Base-by-base conservation (phyloP, 495 filamentous ascomycete species). In the Penicillium egyptiacum region DNA sequence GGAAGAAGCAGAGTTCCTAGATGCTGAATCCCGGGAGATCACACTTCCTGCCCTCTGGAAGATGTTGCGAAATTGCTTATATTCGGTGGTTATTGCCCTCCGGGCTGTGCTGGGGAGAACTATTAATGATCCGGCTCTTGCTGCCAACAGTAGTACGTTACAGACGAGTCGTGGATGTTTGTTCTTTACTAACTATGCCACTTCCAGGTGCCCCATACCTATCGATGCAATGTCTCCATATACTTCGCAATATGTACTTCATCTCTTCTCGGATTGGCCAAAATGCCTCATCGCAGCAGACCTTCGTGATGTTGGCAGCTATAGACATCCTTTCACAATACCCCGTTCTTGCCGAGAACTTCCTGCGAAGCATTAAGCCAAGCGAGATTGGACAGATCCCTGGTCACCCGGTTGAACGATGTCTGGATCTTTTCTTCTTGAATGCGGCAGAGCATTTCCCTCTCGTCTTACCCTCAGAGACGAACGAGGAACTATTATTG, bases 391-490 rank as follows among this genome's bases (percentile, higher is more conserved):
- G 84, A 25, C 75, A 76, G 25, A 88, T 96, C 22, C 90, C 94
- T 0, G 62, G 73, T 0, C 86, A 89, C 68, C 88, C 92, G 1
- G 75, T 95, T 16, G 85, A 93, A 61, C 79, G 91, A 45, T 90
- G 83, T 59, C 76, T 91, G 11, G 89, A 96, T 70, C 84, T 96
- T 50, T 98, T 88, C 79, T 98, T 96, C 72, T 82, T 98, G 42
- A 96, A 96, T 67, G 85, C 84, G 2, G 83, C 87, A 12, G 94
- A 98, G 66, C 90, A 96, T 64, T 88, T 98, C 65, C 87, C 89
- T 0, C 72, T 90, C 19, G 72, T 85, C 19, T 72, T 98, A 8
- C 73, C 88, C 0, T 79, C 87, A 2, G 65, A 76, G 9, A 77
- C 80, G 19, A 88, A 83, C 64, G 90, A 96, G 60, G 77, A 86